phyloP scores from a whole-genome alignment of 2,329 filamentous ascomycete species.

The Diaporthe destruens region DNA sequence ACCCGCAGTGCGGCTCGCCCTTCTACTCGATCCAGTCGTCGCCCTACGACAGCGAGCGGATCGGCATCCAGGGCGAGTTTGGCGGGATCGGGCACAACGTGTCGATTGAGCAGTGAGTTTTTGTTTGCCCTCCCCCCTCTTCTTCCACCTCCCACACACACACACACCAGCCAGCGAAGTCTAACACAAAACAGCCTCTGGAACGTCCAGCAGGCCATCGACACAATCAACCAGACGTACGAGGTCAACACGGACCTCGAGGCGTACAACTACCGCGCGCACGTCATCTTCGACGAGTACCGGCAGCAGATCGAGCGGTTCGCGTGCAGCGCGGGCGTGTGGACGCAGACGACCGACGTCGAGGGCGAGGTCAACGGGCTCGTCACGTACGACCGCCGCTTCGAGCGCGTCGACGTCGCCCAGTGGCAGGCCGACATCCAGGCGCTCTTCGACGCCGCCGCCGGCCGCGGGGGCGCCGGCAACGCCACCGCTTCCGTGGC shows the following conservation, averaged over 20 bases:
- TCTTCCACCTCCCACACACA: no score
- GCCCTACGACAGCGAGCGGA: slow-evolving; percentile 69
- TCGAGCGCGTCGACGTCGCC: slow-evolving; percentile 66
- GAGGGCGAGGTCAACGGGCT: slow-evolving; percentile 81
- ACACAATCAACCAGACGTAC: slow-evolving; percentile 75
- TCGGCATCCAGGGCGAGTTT: slow-evolving; percentile 79
- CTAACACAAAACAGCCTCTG: slow-evolving; percentile 63
- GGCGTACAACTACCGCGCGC: slow-evolving; percentile 75
- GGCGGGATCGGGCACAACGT: slow-evolving; percentile 77
- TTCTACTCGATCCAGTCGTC: slow-evolving; percentile 71
- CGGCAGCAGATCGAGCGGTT: slow-evolving; percentile 71
- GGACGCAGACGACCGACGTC: slow-evolving; percentile 81
- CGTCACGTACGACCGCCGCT: slow-evolving; percentile 75
- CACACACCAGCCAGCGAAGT: not conserved
- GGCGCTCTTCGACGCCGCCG: slow-evolving; percentile 69
- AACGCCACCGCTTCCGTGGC: slow-evolving; percentile 13
- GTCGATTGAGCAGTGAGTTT: slow-evolving; percentile 68
- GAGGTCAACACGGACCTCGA: slow-evolving; percentile 71
- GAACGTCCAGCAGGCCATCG: slow-evolving; percentile 71
- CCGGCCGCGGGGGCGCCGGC: slow-evolving; percentile 39
- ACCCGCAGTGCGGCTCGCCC: slow-evolving; percentile 77
- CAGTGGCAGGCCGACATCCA: slow-evolving; percentile 73
- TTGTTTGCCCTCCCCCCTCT: not conserved
- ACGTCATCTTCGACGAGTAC: slow-evolving; percentile 71
- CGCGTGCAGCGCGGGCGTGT: slow-evolving; percentile 76